Evolutionary conservation across 352 stramenopile genomes (phyloP), one percentile per base, ranked within the genome.

Genomic region (Globisporangium radiosum): DNA sequence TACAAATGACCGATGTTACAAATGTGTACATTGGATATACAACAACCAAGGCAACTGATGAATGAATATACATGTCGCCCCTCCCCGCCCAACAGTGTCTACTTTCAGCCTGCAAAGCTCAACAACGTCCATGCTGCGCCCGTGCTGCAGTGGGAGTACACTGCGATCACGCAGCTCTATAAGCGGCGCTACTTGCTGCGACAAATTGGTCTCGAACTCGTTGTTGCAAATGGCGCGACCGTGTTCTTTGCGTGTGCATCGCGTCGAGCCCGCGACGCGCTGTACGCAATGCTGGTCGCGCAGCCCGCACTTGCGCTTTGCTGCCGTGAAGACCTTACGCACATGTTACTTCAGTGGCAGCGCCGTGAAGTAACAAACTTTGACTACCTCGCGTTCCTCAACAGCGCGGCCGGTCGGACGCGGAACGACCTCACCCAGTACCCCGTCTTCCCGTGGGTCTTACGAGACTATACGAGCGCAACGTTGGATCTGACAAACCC

Each of bases 371-470:
- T 99, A 39, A 97, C 90, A 7, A 99, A 99, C 64, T 99, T 94
- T 49, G 84, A 95, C 44, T 97, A 97, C 59, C 63, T 97, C 5
- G 59, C 84, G 49, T 92, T 90, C 57, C 66, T 97, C 37, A 97
- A 97, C 72, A 94, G 92, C 53, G 69, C 85, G 39, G 84, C 88
- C 0, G 89, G 87, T 0, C 75, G 91, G 40, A 94, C 82, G 37
- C 79, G 85, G 57, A 96, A 97, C 54, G 91, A 97, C 54, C 61
- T 97, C n/a, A 96, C 84, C 14, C 95, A 98, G 60, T 99, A 99
- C 71, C 96, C 96, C 0, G 93, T 99, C 13, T 98, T 99, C 73
- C 97, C 97, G 33, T 99, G 97, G 97, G 78, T 99, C 11, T 52
- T 99, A 38, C 71, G 59, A 25, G 88, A 98, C 68, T 99, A 98